Evolutionary conservation across 192 early-diverging fungal species (phyloP).

Genomic region (Gorgonomyces haynaldii): DNA sequence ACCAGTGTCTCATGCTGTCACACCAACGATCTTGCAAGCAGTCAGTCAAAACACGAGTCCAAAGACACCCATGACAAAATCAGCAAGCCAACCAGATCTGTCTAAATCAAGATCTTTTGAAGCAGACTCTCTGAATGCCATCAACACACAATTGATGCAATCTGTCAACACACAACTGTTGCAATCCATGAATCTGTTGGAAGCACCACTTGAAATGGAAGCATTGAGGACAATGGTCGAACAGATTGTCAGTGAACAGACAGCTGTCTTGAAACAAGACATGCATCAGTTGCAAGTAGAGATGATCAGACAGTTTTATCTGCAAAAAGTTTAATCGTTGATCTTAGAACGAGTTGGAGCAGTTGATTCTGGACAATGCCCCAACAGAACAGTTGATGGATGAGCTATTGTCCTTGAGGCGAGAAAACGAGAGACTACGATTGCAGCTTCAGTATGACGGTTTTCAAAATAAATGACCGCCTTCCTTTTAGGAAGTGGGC

Average conservation of each 20-base stretch:
- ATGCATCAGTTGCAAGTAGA: constrained; percentile 65
- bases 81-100: neutral
- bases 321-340: constrained; percentile 39
- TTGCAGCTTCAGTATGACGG: too few relatives aligned
- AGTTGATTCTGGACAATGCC: constrained; percentile 35
- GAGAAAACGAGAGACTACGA: constrained; percentile 46
- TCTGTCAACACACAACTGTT: too few relatives aligned
- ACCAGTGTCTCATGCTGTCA: too few relatives aligned
- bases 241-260: constrained; percentile 46
- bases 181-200: neutral
- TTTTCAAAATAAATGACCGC: too few relatives aligned
- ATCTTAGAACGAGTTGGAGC: constrained; percentile 41
- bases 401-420: constrained; percentile 37
- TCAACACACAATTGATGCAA: too few relatives aligned
- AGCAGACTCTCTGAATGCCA: neutral
- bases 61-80: neutral
- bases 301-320: constrained; percentile 52
- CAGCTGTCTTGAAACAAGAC: constrained; percentile 39
- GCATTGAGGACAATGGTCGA: constrained; percentile 48
- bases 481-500: too few relatives aligned
- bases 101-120: neutral
- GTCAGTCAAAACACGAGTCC: too few relatives aligned
- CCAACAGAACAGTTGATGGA: constrained; percentile 37
- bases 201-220: constrained; percentile 4
- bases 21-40: too few relatives aligned